phyloP scores from a whole-genome alignment of 129 eudicot genomes.

The Heracleum sosnowskyi region DNA sequence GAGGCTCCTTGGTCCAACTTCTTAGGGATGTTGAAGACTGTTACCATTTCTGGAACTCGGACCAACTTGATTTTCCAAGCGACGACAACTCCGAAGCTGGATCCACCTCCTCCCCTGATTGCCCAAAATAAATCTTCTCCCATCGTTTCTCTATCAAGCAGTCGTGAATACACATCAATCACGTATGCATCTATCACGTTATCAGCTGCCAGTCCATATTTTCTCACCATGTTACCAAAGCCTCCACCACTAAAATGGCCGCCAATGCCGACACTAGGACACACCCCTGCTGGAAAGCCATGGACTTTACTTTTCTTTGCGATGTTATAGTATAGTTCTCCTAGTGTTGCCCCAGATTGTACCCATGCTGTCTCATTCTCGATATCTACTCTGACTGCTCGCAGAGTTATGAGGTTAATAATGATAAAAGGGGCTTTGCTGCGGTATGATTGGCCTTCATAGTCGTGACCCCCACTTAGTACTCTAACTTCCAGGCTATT shows the following conservation, averaged over 20 bases:
- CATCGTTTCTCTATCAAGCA: constrained; percentile 24
- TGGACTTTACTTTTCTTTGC: constrained; percentile 14
- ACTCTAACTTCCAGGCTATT: constrained; percentile 17
- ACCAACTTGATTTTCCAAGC: constrained; percentile 37
- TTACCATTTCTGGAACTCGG: constrained; percentile 26
- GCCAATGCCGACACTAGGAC: constrained; percentile 28
- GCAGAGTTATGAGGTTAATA: constrained; percentile 24
- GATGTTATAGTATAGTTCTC: constrained; percentile 26
- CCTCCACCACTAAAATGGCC: constrained; percentile 29
- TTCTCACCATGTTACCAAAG: constrained; percentile 21
- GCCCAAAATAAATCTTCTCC: constrained; percentile 36
- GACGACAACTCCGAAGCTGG: constrained; percentile 32
- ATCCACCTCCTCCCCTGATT: constrained; percentile 42
- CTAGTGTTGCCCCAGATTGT: constrained; percentile 28
- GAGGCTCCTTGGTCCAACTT: constrained; percentile 27
- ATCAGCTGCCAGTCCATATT: constrained; percentile 25
- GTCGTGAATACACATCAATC: constrained; percentile 22
- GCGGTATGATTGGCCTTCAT: constrained; percentile 26
- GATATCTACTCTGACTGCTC: constrained; percentile 11
- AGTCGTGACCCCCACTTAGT: constrained; percentile 30
- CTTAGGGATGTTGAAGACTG: constrained; percentile 20
- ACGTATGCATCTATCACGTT: constrained; percentile 25
- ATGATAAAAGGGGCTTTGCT: constrained; percentile 21
- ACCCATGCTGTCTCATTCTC: constrained; percentile 34
- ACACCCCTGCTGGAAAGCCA: constrained; percentile 23